These are phyloP conservation scores for Leccinum solheimii DNA, from an alignment of 1,284 basidiomycete species.

Conservation along the genomic window DNA sequence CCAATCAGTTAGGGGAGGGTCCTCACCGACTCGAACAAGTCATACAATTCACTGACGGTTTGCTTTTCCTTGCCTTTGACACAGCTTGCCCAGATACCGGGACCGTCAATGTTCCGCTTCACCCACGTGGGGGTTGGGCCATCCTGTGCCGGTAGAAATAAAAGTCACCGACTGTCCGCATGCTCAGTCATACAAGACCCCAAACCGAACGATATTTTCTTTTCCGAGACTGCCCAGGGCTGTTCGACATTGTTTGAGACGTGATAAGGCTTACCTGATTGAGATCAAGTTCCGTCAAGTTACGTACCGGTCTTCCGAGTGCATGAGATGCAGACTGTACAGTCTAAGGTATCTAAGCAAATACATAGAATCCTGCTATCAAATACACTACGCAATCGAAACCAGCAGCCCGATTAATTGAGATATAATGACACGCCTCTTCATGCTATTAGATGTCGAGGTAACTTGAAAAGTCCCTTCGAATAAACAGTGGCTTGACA, in stretches of 20 bases:
- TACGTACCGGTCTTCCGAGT: background rate
- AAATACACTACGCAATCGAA: constrained; percentile 14
- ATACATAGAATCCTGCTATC: constrained; percentile 5
- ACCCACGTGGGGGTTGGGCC: constrained; percentile 56
- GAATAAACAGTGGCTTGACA: background rate
- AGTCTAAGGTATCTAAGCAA: constrained; percentile 25
- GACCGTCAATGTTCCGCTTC: constrained; percentile 66
- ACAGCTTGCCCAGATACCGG: constrained; percentile 80
- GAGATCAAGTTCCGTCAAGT: background rate
- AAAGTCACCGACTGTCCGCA: background rate
- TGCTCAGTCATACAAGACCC: background rate
- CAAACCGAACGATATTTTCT: constrained; percentile 36
- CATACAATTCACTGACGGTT: constrained; percentile 71
- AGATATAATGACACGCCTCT: constrained; percentile 27
- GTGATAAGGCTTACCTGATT: constrained; percentile 2
- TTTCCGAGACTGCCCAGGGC: constrained; percentile 27
- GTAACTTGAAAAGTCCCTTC: background rate
- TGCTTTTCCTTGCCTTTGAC: constrained; percentile 80
- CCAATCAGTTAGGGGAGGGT: background rate
- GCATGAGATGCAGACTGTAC: background rate
- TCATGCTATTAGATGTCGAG: constrained; percentile 3
- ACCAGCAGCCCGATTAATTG: constrained; percentile 25
- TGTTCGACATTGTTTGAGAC: constrained; percentile 21
- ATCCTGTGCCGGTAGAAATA: constrained; percentile 22
- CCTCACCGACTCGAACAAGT: constrained; percentile 70